Evolutionary conservation across 2,329 filamentous ascomycete species (phyloP).

Genomic region (Colletotrichum phormii): DNA sequence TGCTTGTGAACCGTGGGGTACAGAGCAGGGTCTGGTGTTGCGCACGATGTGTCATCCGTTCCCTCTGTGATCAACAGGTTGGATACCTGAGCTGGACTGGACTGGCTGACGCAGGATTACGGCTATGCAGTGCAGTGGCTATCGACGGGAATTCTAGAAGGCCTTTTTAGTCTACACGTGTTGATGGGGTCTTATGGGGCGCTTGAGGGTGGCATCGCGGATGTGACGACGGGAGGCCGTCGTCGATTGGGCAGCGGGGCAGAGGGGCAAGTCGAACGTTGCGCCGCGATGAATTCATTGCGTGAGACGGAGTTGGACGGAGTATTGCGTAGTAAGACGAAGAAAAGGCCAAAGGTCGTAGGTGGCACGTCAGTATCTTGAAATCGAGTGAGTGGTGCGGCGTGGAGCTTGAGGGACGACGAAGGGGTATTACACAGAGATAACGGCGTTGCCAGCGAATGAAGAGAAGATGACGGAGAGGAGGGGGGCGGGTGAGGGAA

Average conservation of each 20-base stretch:
- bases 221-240: constrained; percentile 19
- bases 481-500: background rate
- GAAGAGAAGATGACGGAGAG: background rate
- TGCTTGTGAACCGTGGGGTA: constrained; percentile 26
- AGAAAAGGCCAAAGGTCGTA: background rate
- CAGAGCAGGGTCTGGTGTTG: constrained; percentile 2
- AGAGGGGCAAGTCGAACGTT: background rate
- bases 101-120: constrained; percentile 8
- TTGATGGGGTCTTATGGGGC: constrained; percentile 5
- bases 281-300: background rate
- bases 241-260: constrained; percentile 1
- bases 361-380: constrained; percentile 4
- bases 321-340: constrained; percentile 5
- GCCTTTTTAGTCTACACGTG: background rate
- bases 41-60: constrained; percentile 30
- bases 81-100: background rate
- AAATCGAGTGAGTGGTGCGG: background rate
- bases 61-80: background rate
- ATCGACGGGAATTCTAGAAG: constrained; percentile 3
- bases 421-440: background rate
- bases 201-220: constrained; percentile 21
- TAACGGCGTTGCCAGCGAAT: constrained; percentile 21
- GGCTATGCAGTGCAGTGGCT: constrained; percentile 4
- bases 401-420: background rate
- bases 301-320: constrained; percentile 26